Evolutionary conservation across 192 early-diverging fungal species (phyloP).

Genomic region (Coemansia sp.): DNA sequence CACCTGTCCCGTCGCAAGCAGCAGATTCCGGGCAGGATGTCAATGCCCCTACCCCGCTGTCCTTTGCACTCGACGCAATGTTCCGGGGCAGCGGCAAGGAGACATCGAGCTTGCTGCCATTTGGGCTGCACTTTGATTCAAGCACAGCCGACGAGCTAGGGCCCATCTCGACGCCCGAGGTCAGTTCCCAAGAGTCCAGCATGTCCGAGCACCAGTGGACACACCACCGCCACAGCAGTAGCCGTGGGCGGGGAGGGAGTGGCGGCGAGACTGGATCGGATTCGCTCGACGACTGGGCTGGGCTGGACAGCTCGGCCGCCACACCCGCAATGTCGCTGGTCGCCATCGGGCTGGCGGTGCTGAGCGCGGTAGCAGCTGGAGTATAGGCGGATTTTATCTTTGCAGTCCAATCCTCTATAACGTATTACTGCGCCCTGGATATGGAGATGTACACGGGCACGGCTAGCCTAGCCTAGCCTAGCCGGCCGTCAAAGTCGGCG

Average conservation of each 20-base stretch:
- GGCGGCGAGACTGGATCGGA: constrained; percentile 9
- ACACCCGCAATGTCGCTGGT: constrained; percentile 35
- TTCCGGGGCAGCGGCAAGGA: constrained; percentile 2
- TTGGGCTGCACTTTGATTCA: constrained; percentile 34
- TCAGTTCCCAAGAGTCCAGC: not conserved
- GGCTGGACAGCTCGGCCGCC: constrained; percentile 22
- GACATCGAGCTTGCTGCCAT: constrained; percentile 13
- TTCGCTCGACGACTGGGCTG: constrained; percentile 25
- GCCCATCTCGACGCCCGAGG: too few relatives aligned
- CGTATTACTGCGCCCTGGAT: not conserved
- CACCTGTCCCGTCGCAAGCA: too few relatives aligned
- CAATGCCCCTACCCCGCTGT: constrained; percentile 8
- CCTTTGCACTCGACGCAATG: constrained; percentile 36
- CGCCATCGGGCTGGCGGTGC: constrained; percentile 18
- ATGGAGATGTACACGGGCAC: not conserved
- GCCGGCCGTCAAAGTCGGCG: constrained; percentile 24
- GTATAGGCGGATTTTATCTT: not conserved
- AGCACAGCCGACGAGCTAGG: not conserved
- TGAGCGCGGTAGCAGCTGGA: not conserved
- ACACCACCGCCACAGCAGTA: not conserved
- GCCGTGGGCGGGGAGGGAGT: constrained; percentile 3
- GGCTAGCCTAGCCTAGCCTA: constrained; percentile 24
- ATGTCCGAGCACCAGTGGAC: not conserved
- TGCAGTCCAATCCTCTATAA: not conserved
- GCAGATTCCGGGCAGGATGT: too few relatives aligned